Conservation (phyloP, 306 rosid species). For the Inga laurina region DNA sequence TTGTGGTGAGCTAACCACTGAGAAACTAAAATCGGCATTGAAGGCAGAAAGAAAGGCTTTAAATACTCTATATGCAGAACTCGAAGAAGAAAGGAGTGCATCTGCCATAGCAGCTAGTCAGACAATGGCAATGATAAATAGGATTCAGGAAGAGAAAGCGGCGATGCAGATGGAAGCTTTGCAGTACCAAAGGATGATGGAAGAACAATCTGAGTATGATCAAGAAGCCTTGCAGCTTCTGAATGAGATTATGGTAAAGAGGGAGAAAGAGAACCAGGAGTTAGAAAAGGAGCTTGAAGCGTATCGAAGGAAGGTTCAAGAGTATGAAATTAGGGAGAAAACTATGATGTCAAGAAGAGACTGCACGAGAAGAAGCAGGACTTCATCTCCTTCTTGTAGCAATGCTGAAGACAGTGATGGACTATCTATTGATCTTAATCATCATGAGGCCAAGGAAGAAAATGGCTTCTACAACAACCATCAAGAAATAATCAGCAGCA, state of each 20-base stretch:
- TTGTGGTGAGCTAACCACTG: constrained; percentile 55
- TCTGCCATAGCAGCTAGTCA: constrained; percentile 92
- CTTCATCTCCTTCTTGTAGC: constrained; percentile 72
- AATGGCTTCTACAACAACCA: constrained; percentile 47
- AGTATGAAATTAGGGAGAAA: constrained; percentile 73
- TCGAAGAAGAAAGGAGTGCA: constrained; percentile 98
- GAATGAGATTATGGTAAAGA: constrained; percentile 85
- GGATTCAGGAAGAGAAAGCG: constrained; percentile 98
- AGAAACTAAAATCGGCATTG: constrained; percentile 69
- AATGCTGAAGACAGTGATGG: constrained; percentile 88
- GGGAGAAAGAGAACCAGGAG: constrained; percentile 92
- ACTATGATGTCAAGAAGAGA: constrained; percentile 57
- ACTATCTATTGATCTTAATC: constrained; percentile 66
- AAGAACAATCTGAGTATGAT: constrained; percentile 95
- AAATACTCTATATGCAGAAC: constrained; percentile 69
- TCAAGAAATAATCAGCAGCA: constrained; percentile 49
- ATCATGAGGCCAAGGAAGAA: constrained; percentile 66
- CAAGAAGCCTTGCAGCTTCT: constrained; percentile 92
- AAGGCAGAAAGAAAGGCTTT: constrained; percentile 74
- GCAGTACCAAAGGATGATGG: constrained; percentile 99
- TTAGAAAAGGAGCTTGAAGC: constrained; percentile 76
- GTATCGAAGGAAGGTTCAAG: constrained; percentile 72
- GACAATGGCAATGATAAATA: constrained; percentile 97
- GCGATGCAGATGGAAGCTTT: constrained; percentile 99
- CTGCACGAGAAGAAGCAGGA: constrained; percentile 66